Evolutionary conservation across 2,329 filamentous ascomycete genomes (phyloP).

Genomic region (Moelleriella libera): DNA sequence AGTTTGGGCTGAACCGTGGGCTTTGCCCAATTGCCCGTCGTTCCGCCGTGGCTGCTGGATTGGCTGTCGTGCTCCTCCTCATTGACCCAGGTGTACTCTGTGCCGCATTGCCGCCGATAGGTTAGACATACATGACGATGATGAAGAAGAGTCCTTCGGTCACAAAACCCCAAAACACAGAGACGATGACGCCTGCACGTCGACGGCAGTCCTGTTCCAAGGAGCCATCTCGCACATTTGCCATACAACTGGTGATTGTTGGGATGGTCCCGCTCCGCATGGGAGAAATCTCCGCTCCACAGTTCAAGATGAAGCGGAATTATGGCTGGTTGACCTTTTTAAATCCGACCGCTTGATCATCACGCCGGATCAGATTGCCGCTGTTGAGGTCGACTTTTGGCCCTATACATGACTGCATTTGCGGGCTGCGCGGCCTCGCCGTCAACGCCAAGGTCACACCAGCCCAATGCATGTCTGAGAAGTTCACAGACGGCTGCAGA

Average conservation of each 20-base stretch:
- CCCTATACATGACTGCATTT: background rate
- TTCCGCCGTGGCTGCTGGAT: background rate
- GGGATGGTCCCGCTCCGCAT: background rate
- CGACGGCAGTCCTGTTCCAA: too few relatives aligned
- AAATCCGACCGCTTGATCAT: background rate
- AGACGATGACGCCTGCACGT: too few relatives aligned
- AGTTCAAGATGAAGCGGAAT: background rate
- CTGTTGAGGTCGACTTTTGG: background rate
- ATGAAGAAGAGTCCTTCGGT: too few relatives aligned
- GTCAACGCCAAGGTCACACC: constrained; percentile 1
- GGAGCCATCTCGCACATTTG: background rate
- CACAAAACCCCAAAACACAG: too few relatives aligned
- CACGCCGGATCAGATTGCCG: background rate
- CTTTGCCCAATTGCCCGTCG: background rate
- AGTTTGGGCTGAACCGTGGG: background rate
- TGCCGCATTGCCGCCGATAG: background rate
- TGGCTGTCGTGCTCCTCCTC: background rate
- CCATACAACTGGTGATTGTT: background rate
- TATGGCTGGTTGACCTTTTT: background rate
- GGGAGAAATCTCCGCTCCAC: background rate
- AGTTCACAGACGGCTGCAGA: background rate
- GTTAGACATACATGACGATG: background rate
- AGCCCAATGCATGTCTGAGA: constrained; percentile 1
- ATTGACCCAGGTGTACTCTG: background rate
- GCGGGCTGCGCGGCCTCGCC: background rate